phyloP scores from a whole-genome alignment of 306 rosid species.

The Cercis canadensis region DNA sequence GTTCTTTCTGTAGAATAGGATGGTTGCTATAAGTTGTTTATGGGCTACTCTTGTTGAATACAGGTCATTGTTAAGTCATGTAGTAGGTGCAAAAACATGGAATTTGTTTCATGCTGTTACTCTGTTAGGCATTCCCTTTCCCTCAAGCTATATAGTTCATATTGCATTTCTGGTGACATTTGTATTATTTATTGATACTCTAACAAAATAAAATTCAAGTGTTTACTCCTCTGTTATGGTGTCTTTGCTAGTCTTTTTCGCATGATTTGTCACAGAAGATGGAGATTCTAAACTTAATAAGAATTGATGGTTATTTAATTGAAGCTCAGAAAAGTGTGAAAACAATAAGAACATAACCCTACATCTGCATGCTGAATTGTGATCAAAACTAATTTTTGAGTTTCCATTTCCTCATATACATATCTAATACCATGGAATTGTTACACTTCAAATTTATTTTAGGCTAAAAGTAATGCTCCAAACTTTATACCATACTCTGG shows the following conservation, averaged over 20 bases:
- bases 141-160: too few species aligned
- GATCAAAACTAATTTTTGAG: slow-evolving; percentile 4
- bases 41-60: slow-evolving; percentile 4
- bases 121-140: slow-evolving; percentile 5
- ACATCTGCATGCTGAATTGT: slow-evolving; percentile 1
- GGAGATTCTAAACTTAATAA: background rate
- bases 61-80: slow-evolving; percentile 10
- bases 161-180: too few species aligned
- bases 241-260: background rate
- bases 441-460: background rate
- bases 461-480: background rate
- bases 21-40: slow-evolving; percentile 3
- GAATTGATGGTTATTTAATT: slow-evolving; percentile 5
- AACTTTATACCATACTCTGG: too few species aligned
- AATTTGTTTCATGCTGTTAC: slow-evolving; percentile 23
- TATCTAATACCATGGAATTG: background rate
- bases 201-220: too few species aligned
- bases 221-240: background rate
- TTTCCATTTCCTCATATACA: background rate
- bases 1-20: background rate
- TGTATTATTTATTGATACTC: too few species aligned
- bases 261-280: background rate
- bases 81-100: slow-evolving; percentile 2
- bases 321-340: slow-evolving; percentile 7
- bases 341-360: slow-evolving; percentile 14